Conservation (phyloP, 192 early-diverging fungal species). For the Mortierella antarctica region DNA sequence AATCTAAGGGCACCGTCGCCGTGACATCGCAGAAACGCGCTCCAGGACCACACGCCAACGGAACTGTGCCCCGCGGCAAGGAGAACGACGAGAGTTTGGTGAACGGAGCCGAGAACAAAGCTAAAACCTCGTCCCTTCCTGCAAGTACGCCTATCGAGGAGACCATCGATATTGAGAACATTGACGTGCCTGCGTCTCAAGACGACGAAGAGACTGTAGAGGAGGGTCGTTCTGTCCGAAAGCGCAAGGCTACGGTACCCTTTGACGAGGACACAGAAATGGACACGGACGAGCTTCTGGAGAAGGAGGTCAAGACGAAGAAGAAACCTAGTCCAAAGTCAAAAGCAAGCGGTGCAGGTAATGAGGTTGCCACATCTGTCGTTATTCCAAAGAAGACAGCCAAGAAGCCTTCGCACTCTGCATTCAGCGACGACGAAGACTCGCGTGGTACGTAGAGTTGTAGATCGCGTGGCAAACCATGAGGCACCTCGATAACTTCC, state of each 20-base stretch:
- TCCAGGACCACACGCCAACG: neutral
- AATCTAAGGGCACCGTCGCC: neutral
- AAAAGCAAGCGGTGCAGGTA: slow-evolving; percentile 10
- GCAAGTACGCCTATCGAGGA: slow-evolving; percentile 5
- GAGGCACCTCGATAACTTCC: no score
- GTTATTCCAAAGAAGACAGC: slow-evolving; percentile 28
- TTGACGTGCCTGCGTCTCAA: slow-evolving; percentile 18
- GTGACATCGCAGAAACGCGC: slow-evolving; percentile 19
- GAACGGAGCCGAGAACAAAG: slow-evolving; percentile 6
- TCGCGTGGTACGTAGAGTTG: neutral
- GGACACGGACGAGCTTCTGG: slow-evolving; percentile 49
- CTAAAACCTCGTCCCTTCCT: neutral
- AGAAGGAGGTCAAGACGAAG: slow-evolving; percentile 45
- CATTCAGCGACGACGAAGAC: slow-evolving; percentile 53
- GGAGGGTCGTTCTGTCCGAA: slow-evolving; percentile 39
- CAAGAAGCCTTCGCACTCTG: slow-evolving; percentile 19
- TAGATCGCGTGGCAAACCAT: no score
- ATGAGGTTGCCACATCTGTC: slow-evolving; percentile 10
- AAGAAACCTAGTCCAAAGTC: slow-evolving; percentile 27
- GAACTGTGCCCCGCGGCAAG: slow-evolving; percentile 21
- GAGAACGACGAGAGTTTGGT: slow-evolving; percentile 30
- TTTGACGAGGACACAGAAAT: slow-evolving; percentile 51
- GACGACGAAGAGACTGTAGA: slow-evolving; percentile 27
- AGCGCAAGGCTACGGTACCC: slow-evolving; percentile 40
- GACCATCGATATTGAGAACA: slow-evolving; percentile 36